Evolutionary conservation across 2,329 filamentous ascomycete species (phyloP).

Genomic region (Fulvia fulva): DNA sequence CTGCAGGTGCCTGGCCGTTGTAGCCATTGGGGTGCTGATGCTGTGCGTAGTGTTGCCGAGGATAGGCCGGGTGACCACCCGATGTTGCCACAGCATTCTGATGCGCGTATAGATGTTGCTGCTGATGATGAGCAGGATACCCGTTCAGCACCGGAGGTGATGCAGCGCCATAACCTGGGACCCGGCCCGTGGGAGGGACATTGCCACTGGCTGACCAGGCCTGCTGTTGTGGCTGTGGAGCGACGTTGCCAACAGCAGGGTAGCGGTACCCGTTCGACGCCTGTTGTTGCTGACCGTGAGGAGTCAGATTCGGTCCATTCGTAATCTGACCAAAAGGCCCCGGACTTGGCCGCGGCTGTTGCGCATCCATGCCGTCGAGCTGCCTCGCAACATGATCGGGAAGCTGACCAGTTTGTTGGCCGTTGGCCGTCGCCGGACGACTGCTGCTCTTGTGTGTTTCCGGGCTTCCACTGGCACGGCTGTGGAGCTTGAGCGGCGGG

Average conservation of each 20-base stretch:
- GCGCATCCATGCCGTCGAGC: slow-evolving; percentile 18
- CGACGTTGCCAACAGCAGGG: slow-evolving; percentile 30
- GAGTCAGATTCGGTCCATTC: slow-evolving; percentile 43
- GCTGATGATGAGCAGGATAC: slow-evolving; percentile 24
- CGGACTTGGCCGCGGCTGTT: slow-evolving; percentile 12
- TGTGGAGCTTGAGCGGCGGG: slow-evolving; percentile 56
- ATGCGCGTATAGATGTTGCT: slow-evolving; percentile 33
- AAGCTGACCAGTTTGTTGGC: slow-evolving; percentile 13
- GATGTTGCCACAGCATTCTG: slow-evolving; percentile 29
- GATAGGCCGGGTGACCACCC: slow-evolving; percentile 23
- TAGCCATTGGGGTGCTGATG: slow-evolving; percentile 9
- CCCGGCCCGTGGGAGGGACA: slow-evolving; percentile 22
- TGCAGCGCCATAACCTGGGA: slow-evolving; percentile 19
- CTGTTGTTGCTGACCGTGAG: slow-evolving; percentile 42
- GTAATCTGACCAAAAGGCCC: slow-evolving; percentile 30
- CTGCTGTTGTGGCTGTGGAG: slow-evolving; percentile 28
- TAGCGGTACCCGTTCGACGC: slow-evolving; percentile 36
- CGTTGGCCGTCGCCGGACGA: slow-evolving; percentile 19
- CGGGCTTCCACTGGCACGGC: slow-evolving; percentile 23
- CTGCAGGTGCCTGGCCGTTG: slow-evolving; percentile 3
- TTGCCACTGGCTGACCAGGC: slow-evolving; percentile 26
- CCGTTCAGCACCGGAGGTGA: slow-evolving; percentile 20
- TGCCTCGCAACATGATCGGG: slow-evolving; percentile 27
- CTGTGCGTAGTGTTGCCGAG: slow-evolving; percentile 14
- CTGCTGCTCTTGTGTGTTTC: slow-evolving; percentile 20